Conservation (phyloP, 1,284 basidiomycete species). For the Coniferiporia weirii region DNA sequence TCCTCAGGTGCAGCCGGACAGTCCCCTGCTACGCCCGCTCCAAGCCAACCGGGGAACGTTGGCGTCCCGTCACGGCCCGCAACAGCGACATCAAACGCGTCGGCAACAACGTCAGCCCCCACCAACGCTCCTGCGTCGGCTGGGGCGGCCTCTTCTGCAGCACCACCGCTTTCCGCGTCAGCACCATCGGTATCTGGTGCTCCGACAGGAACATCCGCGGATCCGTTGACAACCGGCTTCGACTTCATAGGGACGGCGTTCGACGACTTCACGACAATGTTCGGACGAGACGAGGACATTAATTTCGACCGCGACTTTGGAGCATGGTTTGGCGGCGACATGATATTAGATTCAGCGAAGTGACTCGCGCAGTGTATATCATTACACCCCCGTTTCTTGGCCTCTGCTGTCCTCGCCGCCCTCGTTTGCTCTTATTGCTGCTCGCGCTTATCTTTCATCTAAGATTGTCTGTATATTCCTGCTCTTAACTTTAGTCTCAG, state of each 20-base stretch:
- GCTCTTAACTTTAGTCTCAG: constrained; percentile 2
- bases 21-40: constrained; percentile 10
- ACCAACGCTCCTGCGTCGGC: no score
- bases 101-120: not conserved
- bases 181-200: constrained; percentile 7
- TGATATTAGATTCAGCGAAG: constrained; percentile 12
- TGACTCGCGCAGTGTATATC: not conserved
- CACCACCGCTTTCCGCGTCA: not conserved
- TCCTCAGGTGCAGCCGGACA: constrained; percentile 5
- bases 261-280: constrained; percentile 18
- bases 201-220: not conserved
- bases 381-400: not conserved
- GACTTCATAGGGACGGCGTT: constrained; percentile 13
- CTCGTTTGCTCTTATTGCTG: constrained; percentile 1
- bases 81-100: constrained; percentile 11
- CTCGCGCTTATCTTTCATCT: constrained; percentile 3
- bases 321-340: constrained; percentile 12
- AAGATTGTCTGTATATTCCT: constrained; percentile 5
- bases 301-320: constrained; percentile 14
- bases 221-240: not conserved
- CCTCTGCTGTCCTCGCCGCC: not conserved
- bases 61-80: constrained; percentile 8
- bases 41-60: not conserved
- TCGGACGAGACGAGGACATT: constrained; percentile 6
- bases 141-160: no score